phyloP scores from a whole-genome alignment of 768 basidiomycete species.

The Termitomyces sp. region DNA sequence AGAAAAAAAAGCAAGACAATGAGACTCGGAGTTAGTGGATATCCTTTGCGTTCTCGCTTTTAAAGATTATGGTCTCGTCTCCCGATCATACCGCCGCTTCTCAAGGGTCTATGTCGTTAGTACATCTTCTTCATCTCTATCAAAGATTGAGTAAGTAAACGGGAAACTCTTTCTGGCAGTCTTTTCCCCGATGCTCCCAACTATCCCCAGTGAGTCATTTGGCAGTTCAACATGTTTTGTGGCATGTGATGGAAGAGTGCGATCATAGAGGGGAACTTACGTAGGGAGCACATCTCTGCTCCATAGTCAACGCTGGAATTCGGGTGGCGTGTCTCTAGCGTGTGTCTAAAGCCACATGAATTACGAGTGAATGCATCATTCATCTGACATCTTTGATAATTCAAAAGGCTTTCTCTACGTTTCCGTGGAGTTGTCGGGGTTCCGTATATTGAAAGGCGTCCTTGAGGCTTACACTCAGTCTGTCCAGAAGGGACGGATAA shows the following conservation, averaged over 20 bases:
- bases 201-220: conserved; percentile 3
- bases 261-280: conserved; percentile 12
- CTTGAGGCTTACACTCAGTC: not conserved
- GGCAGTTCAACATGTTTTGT: not conserved
- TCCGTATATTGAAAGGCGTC: not conserved
- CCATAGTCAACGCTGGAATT: not conserved
- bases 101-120: conserved; percentile 8
- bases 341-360: not conserved
- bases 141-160: not conserved
- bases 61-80: conserved; percentile 9
- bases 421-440: conserved; percentile 8
- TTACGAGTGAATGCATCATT: not conserved
- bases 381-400: not conserved
- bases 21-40: not conserved
- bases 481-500: conserved; percentile 11
- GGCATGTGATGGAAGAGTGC: conserved; percentile 3
- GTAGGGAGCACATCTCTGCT: not conserved
- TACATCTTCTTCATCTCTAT: conserved; percentile 10
- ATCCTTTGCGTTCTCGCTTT: conserved; percentile 6
- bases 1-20: not conserved
- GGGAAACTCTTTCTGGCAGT: not conserved
- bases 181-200: not conserved
- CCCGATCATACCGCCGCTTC: conserved; percentile 22
- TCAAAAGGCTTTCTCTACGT: not conserved
- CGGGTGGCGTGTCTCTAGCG: not conserved